A percentile compares a stretch with the other conserved stretches of the same genome.
Evolutionary conservation across 2,329 filamentous ascomycete species (phyloP).

Genomic region (Pestalotiopsis sp.): DNA sequence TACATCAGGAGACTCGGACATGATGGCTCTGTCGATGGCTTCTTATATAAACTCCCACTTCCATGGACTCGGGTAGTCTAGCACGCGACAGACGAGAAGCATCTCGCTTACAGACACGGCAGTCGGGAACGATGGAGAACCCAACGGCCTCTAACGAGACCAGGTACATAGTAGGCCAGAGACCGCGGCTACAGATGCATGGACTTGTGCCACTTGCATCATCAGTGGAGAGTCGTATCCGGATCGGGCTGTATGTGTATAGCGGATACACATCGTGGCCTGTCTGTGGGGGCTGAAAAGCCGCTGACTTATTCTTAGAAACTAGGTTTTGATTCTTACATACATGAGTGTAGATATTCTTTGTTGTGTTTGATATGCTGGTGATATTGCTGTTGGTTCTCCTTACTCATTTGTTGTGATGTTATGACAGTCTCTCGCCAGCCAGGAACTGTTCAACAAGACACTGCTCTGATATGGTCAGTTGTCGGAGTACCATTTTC

Average conservation of each 20-base stretch:
- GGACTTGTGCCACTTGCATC: not conserved
- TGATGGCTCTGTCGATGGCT: not conserved
- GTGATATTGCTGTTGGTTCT: not conserved
- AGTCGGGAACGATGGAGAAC: not conserved
- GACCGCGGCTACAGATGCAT: not conserved
- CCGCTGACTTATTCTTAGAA: not conserved
- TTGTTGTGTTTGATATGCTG: not conserved
- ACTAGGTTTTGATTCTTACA: not conserved
- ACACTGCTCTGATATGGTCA: not conserved
- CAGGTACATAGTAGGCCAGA: not conserved
- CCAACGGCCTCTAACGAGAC: not conserved
- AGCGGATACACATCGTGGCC: not conserved
- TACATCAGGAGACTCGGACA: not conserved
- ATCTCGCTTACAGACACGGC: not conserved
- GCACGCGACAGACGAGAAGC: not conserved
- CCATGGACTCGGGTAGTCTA: too few species aligned
- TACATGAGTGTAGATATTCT: not conserved
- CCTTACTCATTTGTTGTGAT: not conserved
- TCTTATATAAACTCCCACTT: too few species aligned
- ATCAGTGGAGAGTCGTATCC: not conserved
- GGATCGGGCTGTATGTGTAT: not conserved
- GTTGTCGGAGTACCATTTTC: not conserved
- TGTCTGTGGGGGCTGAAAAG: not conserved
- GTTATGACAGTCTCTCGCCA: not conserved
- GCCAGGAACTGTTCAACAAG: not conserved